A percentile compares a stretch with the other conserved stretches of the same genome.
These are phyloP conservation scores for Neurospora tetrasperma DNA, from an alignment of 495 filamentous ascomycete genomes.

Conservation along the genomic window DNA sequence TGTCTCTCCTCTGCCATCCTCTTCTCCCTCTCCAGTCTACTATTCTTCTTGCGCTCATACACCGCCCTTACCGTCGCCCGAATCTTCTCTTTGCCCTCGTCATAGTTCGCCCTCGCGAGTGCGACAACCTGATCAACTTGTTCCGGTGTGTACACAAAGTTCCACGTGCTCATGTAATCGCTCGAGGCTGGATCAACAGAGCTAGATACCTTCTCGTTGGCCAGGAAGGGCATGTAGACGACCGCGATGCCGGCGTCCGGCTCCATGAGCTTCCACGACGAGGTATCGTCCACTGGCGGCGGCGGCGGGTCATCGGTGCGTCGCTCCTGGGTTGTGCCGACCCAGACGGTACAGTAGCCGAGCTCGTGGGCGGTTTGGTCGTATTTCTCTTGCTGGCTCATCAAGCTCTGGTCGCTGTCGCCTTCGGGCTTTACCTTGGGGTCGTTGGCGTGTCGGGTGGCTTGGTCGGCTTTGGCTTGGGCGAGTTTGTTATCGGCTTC, in stretches of 20 bases:
- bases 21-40: conserved; percentile 50
- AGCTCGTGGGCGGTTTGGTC: conserved; percentile 47
- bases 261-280: conserved; percentile 63
- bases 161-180: conserved; percentile 92
- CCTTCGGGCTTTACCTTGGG: neutral
- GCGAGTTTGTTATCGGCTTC: conserved; percentile 54
- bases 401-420: conserved; percentile 15
- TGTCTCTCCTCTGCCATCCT: conserved; percentile 38
- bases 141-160: conserved; percentile 84
- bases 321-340: conserved; percentile 68
- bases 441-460: conserved; percentile 17
- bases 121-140: conserved; percentile 73
- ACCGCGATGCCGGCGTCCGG: conserved; percentile 80
- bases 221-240: conserved; percentile 81
- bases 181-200: conserved; percentile 69
- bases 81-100: conserved; percentile 65
- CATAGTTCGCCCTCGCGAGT: conserved; percentile 79
- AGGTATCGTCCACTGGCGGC: conserved; percentile 43
- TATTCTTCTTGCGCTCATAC: conserved; percentile 78
- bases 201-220: conserved; percentile 59
- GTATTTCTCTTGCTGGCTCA: conserved; percentile 15
- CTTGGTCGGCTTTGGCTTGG: conserved; percentile 46
- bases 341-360: conserved; percentile 90
- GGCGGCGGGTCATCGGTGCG: conserved; percentile 46
- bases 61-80: conserved; percentile 75